Evolutionary conservation across 768 basidiomycete genomes (phyloP).

Genomic region (Lentinula sp.): DNA sequence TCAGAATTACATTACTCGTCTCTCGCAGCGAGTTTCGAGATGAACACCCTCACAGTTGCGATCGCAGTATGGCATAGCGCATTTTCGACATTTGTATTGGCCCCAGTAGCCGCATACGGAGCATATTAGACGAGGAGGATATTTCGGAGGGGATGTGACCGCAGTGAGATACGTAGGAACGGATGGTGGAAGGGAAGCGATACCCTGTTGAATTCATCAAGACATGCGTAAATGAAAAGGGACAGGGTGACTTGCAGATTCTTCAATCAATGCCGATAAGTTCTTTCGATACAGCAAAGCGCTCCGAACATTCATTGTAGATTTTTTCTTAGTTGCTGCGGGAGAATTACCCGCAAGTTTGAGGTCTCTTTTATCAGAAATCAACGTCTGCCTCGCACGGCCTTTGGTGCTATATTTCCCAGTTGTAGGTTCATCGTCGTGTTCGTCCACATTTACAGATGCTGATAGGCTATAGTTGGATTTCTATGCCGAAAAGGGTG

Average conservation of each 20-base stretch:
- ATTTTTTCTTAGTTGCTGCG: constrained; percentile 66
- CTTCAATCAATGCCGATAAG: constrained; percentile 65
- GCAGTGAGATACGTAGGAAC: constrained; percentile 72
- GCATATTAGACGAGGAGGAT: constrained; percentile 70
- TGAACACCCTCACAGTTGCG: constrained; percentile 69
- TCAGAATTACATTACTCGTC: constrained; percentile 46
- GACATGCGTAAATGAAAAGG: neutral
- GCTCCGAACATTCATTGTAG: constrained; percentile 73
- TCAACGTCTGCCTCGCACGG: constrained; percentile 61
- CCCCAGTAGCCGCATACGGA: constrained; percentile 88
- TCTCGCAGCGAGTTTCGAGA: constrained; percentile 76
- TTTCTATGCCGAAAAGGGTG: constrained; percentile 13
- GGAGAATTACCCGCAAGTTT: constrained; percentile 41
- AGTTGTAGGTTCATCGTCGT: constrained; percentile 33
- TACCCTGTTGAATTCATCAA: constrained; percentile 36
- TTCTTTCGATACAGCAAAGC: constrained; percentile 83
- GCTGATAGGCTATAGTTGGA: constrained; percentile 72
- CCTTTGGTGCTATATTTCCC: constrained; percentile 50
- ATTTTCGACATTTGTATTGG: constrained; percentile 70
- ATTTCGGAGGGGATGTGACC: constrained; percentile 46
- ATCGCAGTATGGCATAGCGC: constrained; percentile 74
- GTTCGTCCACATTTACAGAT: constrained; percentile 35
- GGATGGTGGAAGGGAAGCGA: constrained; percentile 44
- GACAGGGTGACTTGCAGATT: constrained; percentile 52
- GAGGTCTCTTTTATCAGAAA: constrained; percentile 69